Evolutionary conservation across 2,329 filamentous ascomycete species (phyloP), one percentile per base, ranked within the genome.

Genomic region (Monosporascus sp.): DNA sequence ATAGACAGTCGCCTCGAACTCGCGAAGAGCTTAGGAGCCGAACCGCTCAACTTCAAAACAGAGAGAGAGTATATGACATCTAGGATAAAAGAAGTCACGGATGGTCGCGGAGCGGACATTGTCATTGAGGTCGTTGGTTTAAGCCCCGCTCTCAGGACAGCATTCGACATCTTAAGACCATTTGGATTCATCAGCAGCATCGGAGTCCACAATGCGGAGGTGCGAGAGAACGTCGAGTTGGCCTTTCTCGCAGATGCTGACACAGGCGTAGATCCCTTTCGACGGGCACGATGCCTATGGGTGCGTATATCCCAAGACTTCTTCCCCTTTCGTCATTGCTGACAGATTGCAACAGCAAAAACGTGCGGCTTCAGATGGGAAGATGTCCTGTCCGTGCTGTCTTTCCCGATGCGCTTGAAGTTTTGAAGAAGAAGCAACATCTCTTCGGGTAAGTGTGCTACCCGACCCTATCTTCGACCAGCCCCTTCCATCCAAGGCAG

Each of bases 51-150:
- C 68, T 93, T 93, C 70, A 72, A 80, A 64, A 83, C 76, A 2
- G 82, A 90, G 56, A 79, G 78, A 48, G 82, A 85, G 40, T 83
- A 79, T 3, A 78, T 95, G 68, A 73, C 85, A 52, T 77, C 80
- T 61, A 81, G 87, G 51, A 85, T 96, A 51, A 84, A 84, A 65
- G 87, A 89, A 61, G 81, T 86, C 48, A 94, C 90, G 0, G 79
- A 87, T 17, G 91, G 91, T 7, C 79, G 92, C 40, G 92, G 92
- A 7, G 91, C 91, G 16, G 92, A 97, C 71, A 84, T 90, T 19
- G 85, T 94, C 2, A 85, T 96, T 60, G 88, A 92, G 69, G 86
- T 90, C 7, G 88, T 91, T 26, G 88, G 88, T 0, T 72, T 86
- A 56, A 85, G 83, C 51, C 80, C 84, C 38, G 88, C 88, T 2